phyloP scores from a whole-genome alignment of 176 grass and related monocot genomes.

The Rhynchospora breviuscula region DNA sequence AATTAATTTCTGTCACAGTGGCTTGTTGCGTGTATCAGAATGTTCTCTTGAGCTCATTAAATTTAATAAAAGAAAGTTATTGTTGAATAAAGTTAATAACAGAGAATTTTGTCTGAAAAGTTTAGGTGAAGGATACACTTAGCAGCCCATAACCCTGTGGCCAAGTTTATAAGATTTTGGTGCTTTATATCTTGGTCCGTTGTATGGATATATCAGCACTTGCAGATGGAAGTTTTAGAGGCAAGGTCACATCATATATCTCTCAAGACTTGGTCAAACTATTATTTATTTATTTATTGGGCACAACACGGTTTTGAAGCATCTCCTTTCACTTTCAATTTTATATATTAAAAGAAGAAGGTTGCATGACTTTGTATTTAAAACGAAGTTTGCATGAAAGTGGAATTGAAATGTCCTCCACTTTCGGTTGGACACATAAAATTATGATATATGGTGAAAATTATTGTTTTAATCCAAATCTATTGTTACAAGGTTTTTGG shows the following conservation, averaged over 20 bases:
- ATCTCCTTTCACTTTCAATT: background rate
- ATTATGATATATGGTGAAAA: background rate
- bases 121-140: background rate
- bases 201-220: background rate
- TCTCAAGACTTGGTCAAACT: conserved; percentile 5
- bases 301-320: conserved; percentile 2
- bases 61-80: background rate
- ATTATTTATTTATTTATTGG: background rate
- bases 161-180: conserved; percentile 9
- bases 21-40: too few species aligned
- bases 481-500: background rate
- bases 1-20: too few species aligned
- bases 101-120: background rate
- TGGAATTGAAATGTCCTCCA: background rate
- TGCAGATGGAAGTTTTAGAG: background rate
- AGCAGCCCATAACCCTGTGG: background rate
- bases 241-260: background rate
- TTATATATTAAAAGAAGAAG: background rate
- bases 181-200: background rate
- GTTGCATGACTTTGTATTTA: background rate
- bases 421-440: background rate
- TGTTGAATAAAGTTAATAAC: background rate
- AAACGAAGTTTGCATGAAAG: background rate
- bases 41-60: background rate
- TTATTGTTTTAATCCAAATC: background rate